These are phyloP conservation scores for Xylariaceae sp. DNA, from an alignment of 2,329 filamentous ascomycete genomes.

Conservation along the genomic window DNA sequence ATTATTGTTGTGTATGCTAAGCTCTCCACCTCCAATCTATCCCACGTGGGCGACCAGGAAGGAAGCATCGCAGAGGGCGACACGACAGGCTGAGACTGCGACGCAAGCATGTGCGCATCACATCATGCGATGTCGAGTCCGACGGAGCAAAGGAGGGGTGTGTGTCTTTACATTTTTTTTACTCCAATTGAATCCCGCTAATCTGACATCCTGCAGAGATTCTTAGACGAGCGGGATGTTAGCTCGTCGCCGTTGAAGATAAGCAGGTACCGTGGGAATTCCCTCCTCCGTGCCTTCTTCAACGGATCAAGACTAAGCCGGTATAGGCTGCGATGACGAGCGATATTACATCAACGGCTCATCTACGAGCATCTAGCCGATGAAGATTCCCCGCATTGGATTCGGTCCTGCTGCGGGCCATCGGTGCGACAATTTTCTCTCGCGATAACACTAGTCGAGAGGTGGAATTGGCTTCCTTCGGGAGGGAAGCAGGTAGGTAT, in stretches of 20 bases:
- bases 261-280: neutral
- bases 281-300: neutral
- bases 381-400: too few relatives aligned
- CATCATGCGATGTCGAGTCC: neutral
- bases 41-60: neutral
- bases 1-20: neutral
- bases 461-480: too few relatives aligned
- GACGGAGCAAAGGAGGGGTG: neutral
- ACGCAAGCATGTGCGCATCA: neutral
- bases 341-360: too few relatives aligned
- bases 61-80: neutral
- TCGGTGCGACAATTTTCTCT: too few relatives aligned
- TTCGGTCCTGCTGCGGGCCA: too few relatives aligned
- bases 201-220: neutral
- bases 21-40: neutral
- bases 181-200: neutral
- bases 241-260: too few relatives aligned
- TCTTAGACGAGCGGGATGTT: neutral
- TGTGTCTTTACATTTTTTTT: neutral
- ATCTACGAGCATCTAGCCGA: too few relatives aligned
- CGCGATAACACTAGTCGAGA: too few relatives aligned
- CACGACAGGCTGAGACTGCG: neutral
- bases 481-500: too few relatives aligned
- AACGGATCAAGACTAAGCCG: too few relatives aligned
- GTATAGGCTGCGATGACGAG: too few relatives aligned